Base-by-base conservation (phyloP, 768 basidiomycete genomes). In the Lactarius deliciosus region DNA sequence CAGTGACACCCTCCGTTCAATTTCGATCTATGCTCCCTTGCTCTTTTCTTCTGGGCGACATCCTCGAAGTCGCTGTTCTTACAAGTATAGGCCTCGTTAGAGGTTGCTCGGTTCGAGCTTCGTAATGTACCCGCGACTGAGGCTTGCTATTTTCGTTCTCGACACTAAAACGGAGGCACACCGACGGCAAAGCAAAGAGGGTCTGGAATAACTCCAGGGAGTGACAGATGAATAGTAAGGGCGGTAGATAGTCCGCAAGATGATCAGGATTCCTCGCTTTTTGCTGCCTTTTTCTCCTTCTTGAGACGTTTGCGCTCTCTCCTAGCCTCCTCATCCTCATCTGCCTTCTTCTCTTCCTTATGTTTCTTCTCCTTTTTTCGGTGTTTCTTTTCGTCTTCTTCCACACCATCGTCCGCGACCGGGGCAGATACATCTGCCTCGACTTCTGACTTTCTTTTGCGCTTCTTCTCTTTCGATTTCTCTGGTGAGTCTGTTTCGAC, bases 381-480 rank as follows among this genome's bases (percentile, higher is more conserved):
- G 73, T 82, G 85, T 69, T 81, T 83, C 73, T 89, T 88, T 69
- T 80, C 82, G 5, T 85, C 86, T 10, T 76, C 78, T 25, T 78
- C 83, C 20, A 80, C 83, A 30, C 76, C 79, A 16, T 70, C 81
- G 47, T 72, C 77, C 28, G 74, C 72, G 0, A 74, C 75, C 4
- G 71, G 76, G 74, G 81, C 78, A 15, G 83, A 77, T 28, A 80
- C 76, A 63, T 83, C 57, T 54, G 38, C 80, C 25, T 79, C 85
- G 9, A 74, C 81, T 68, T 87, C 89, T 1, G 87, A 88, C 74
- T 90, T 91, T 57, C 90, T 85, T 76, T 93, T 94, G 61, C 92
- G 86, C 75, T 96, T 96, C 79, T 92, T 91, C 74, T 93, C 91
- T 74, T 87, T 88, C 32, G 85, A 81, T 73, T 82, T 77, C 72